Percentiles rank a stretch among this genome's conserved stretches.
phyloP scores from a whole-genome alignment of 345 rosid genomes.

The Barbarea vulgaris region DNA sequence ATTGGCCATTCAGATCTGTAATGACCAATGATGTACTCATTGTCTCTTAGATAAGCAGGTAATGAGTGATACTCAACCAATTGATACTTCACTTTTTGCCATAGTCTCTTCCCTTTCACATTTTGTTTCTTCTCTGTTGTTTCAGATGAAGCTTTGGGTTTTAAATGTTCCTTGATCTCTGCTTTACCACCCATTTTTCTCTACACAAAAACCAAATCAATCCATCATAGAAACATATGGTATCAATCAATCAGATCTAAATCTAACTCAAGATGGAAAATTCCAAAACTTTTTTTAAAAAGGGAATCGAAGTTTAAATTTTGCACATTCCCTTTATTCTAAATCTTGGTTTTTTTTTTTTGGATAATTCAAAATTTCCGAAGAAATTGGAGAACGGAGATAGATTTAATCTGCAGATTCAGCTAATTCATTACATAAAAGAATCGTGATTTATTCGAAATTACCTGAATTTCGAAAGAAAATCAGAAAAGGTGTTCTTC shows the following conservation, averaged over 20 bases:
- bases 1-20: conserved; percentile 94
- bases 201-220: too few species aligned
- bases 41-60: conserved; percentile 85
- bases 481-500: conserved; percentile 24
- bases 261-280: neutral
- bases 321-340: neutral
- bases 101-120: conserved; percentile 77
- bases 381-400: conserved; percentile 10
- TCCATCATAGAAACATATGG: too few species aligned
- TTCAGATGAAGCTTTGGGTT: conserved; percentile 42
- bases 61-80: conserved; percentile 86
- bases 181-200: conserved; percentile 43
- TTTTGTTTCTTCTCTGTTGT: conserved; percentile 49
- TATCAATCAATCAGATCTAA: conserved; percentile 19
- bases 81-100: conserved; percentile 91
- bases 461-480: conserved; percentile 20
- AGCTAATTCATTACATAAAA: neutral
- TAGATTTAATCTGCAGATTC: neutral
- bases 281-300: neutral
- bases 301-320: neutral
- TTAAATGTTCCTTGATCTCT: conserved; percentile 28
- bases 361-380: neutral
- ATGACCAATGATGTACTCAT: conserved; percentile 83
- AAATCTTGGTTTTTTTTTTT: conserved; percentile 1
- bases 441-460: neutral